Evolutionary conservation across 495 filamentous ascomycete genomes (phyloP), one percentile per base, ranked within the genome.

Genomic region (Podospora australis): DNA sequence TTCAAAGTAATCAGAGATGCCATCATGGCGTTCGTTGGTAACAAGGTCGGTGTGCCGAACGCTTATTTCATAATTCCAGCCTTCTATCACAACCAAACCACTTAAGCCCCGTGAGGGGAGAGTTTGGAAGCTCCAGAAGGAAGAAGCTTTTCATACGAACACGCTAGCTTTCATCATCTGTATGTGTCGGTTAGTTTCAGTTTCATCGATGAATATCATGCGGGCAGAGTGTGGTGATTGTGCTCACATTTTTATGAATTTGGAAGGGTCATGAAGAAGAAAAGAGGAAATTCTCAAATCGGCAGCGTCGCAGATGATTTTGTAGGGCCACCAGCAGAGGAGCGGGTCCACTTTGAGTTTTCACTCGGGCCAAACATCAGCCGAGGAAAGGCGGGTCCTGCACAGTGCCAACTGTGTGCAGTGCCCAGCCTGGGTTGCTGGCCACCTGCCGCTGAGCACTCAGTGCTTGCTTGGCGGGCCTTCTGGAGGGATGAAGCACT

Each of bases 41-140:
- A 96, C 87, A 96, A 95, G 90, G 81, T 83, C 72, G 62, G 78
- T 96, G 92, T 96, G 92, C 88, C 90, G 89, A 90, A 95, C 94
- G 88, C 94, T 80, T 77, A 84, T 88, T 79, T 98, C 92, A 98
- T 74, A 71, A 80, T 87, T 77, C 79, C 82, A 66, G 53, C 74
- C 74, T 63, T 68, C 60, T 71, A 71, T 79, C 68, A 64, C 81
- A 74, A 64, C 65, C 77, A 79, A 80, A 87, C 89, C 92, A 79
- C 94, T 95, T 80, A 63, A 87, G 88, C 90, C 88, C 81, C 72
- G 68, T 67, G 65, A 79, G 79, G 79, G 83, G 82, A 86, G 88
- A 92, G 83, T 84, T 78, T 64, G 76, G 71, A 71, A 74, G 79
- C 68, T 73, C 70, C 66, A 77, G 73, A 69, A 74, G 74, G 74